These are phyloP conservation scores for Rhynchospora tenuis DNA, from an alignment of 176 grass and related monocot genomes.

Conservation along the genomic window DNA sequence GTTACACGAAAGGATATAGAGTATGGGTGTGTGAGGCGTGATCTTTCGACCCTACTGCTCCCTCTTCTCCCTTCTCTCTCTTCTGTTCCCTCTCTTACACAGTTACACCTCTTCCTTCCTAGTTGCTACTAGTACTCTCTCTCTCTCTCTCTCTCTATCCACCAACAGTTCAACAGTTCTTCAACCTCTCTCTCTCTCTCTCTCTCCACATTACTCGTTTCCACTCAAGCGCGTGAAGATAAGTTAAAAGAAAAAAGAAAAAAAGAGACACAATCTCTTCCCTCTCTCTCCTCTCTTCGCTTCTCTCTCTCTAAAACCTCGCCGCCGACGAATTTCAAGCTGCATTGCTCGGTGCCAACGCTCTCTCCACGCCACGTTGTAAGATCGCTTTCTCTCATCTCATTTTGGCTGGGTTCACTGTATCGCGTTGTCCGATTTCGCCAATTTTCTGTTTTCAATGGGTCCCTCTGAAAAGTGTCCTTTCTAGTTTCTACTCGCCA, in stretches of 20 bases:
- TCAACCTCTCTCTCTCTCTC: not conserved
- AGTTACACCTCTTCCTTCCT: not conserved
- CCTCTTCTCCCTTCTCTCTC: not conserved
- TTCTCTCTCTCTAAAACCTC: not conserved
- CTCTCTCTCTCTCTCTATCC: conserved; percentile 20
- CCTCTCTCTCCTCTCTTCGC: not conserved
- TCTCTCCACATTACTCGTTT: not conserved
- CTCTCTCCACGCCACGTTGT: not conserved
- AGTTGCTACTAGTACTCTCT: conserved; percentile 7
- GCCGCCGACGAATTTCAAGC: not conserved
- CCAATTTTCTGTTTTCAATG: conserved; percentile 6
- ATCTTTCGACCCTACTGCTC: not conserved
- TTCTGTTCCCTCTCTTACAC: not conserved
- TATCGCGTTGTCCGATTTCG: not conserved
- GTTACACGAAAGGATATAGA: not conserved
- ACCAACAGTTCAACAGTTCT: too few species aligned
- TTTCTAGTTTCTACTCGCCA: not conserved
- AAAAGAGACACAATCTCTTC: not conserved
- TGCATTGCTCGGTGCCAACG: not conserved
- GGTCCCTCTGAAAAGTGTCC: conserved; percentile 4
- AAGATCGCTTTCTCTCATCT: conserved; percentile 31
- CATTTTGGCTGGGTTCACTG: conserved; percentile 33
- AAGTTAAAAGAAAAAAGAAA: not conserved
- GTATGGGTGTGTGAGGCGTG: not conserved
- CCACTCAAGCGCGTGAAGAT: not conserved